Evolutionary conservation across 2,329 filamentous ascomycete species (phyloP).

Genomic region (Colletotrichum cuscutae): DNA sequence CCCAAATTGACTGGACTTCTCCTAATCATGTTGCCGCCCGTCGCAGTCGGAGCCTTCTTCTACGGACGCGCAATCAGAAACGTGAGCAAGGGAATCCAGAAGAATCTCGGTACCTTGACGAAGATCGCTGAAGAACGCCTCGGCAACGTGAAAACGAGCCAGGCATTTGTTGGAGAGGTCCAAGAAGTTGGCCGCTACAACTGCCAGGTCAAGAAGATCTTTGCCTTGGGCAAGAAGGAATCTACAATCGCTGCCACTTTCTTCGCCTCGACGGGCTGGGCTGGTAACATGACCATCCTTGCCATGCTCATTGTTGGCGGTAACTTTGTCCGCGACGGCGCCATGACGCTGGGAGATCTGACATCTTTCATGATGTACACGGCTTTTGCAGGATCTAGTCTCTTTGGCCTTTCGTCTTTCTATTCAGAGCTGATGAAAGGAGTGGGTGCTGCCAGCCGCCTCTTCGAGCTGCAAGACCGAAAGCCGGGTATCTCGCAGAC

Average conservation of each 20-base stretch:
- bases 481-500: slow-evolving; percentile 89
- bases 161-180: slow-evolving; percentile 94
- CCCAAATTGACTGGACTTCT: slow-evolving; percentile 89
- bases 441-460: slow-evolving; percentile 92
- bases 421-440: slow-evolving; percentile 99
- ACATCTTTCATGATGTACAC: slow-evolving; percentile 99
- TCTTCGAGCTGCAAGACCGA: slow-evolving; percentile 96
- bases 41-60: slow-evolving; percentile 89
- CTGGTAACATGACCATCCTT: slow-evolving; percentile 96
- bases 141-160: slow-evolving; percentile 95
- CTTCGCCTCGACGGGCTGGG: slow-evolving; percentile 86
- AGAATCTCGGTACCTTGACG: slow-evolving; percentile 89
- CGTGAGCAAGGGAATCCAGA: slow-evolving; percentile 91
- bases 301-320: slow-evolving; percentile 91
- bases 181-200: slow-evolving; percentile 94
- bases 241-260: slow-evolving; percentile 91
- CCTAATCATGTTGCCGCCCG: slow-evolving; percentile 87
- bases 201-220: slow-evolving; percentile 90
- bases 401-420: slow-evolving; percentile 94
- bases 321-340: slow-evolving; percentile 85
- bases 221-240: slow-evolving; percentile 86
- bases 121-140: slow-evolving; percentile 99
- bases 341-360: slow-evolving; percentile 90
- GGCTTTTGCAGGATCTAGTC: slow-evolving; percentile 83
- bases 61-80: slow-evolving; percentile 91